A percentile compares a stretch with the other conserved stretches of the same genome.
Evolutionary conservation across 2,329 filamentous ascomycete genomes (phyloP).

Genomic region (Coniochaeta pulveracea): DNA sequence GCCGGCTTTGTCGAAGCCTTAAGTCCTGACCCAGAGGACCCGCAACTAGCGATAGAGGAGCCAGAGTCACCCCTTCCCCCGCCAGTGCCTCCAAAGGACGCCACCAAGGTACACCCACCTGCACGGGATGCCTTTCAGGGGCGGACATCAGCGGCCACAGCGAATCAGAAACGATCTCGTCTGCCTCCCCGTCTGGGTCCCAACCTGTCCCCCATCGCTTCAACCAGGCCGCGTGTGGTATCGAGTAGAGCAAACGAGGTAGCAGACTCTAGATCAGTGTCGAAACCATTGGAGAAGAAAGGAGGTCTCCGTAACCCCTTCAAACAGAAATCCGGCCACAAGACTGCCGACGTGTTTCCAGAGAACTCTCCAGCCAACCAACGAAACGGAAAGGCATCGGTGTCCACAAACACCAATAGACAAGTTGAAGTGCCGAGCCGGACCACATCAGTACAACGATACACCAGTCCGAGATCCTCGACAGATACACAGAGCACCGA

Average conservation of each 20-base stretch:
- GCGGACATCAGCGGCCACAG: not conserved
- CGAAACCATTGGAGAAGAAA: constrained; percentile 28
- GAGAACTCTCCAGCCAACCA: too few species aligned
- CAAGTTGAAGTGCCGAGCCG: too few species aligned
- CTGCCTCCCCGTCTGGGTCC: constrained; percentile 19
- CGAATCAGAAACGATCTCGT: constrained; percentile 36
- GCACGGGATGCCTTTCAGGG: not conserved
- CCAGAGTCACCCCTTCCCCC: constrained; percentile 9
- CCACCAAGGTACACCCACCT: constrained; percentile 10
- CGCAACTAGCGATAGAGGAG: too few species aligned
- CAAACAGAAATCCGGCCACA: too few species aligned
- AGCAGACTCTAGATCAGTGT: constrained; percentile 7
- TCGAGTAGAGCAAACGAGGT: not conserved
- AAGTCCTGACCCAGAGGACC: too few species aligned
- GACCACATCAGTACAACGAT: too few species aligned
- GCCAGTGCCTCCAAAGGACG: constrained; percentile 14
- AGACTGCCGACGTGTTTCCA: too few species aligned
- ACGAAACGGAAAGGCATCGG: too few species aligned
- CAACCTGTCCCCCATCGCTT: constrained; percentile 6
- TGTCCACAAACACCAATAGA: too few species aligned
- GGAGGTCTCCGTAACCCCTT: constrained; percentile 36
- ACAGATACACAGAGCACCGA: too few species aligned
- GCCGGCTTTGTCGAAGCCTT: constrained; percentile 7
- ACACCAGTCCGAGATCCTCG: too few species aligned
- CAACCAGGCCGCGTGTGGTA: not conserved